A percentile compares a stretch with the other conserved stretches of the same genome.
phyloP scores from a whole-genome alignment of 306 rosid species.

The Dryas octopetala region DNA sequence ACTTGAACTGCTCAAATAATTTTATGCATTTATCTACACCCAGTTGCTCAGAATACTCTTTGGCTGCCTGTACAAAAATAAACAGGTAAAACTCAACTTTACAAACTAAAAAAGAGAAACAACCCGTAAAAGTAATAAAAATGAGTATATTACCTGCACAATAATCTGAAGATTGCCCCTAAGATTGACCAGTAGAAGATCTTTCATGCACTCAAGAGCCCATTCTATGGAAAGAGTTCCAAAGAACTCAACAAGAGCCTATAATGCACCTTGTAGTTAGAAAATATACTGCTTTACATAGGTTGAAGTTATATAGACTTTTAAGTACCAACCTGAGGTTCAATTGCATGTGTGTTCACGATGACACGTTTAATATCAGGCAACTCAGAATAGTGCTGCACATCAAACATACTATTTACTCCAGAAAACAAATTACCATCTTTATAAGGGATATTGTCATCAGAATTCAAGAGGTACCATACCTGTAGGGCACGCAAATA shows the following conservation, averaged over 20 bases:
- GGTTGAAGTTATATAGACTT: constrained; percentile 21
- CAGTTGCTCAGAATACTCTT: constrained; percentile 92
- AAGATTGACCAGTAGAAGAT: constrained; percentile 93
- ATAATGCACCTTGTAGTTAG: constrained; percentile 33
- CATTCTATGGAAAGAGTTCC: constrained; percentile 93
- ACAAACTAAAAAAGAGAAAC: constrained; percentile 10
- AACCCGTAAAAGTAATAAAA: background rate
- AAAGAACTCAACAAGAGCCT: constrained; percentile 96
- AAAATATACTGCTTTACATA: constrained; percentile 12
- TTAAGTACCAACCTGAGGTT: constrained; percentile 72
- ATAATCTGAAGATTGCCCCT: constrained; percentile 98
- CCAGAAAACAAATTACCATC: constrained; percentile 15
- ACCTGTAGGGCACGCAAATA: constrained; percentile 93
- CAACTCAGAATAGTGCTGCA: constrained; percentile 95
- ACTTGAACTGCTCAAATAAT: constrained; percentile 93
- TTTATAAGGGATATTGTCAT: background rate
- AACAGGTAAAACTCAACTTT: constrained; percentile 26
- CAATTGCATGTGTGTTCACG: constrained; percentile 98
- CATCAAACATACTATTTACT: constrained; percentile 23
- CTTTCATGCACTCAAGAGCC: constrained; percentile 99
- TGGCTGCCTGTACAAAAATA: constrained; percentile 62
- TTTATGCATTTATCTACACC: constrained; percentile 90
- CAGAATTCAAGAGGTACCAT: constrained; percentile 29
- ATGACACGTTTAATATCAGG: constrained; percentile 96
- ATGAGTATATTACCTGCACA: constrained; percentile 66